Base-by-base conservation (phyloP, 306 rosid genomes). In the Prunus persica region DNA sequence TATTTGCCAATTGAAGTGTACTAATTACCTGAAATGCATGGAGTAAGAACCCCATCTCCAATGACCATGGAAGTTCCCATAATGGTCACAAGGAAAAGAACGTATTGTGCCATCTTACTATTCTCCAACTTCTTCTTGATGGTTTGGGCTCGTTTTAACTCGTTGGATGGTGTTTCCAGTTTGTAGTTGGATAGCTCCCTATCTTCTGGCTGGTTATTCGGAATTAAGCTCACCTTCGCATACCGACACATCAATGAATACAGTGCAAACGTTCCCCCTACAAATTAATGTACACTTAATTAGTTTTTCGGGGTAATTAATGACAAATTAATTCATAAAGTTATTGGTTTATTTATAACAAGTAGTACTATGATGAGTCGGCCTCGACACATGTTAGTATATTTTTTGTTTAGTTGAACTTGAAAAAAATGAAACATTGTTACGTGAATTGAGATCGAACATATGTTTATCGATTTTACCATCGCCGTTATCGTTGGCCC, bases 21-120 rank as follows among this genome's bases (percentile, higher is more conserved):
- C 38, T 32, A 43, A 14, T 78, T 27, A 88, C 97, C 97, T 67
- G 98, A 91, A 68, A 91, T 93, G 28, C 86, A 82, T 18, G 98
- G 98, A 72, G 97, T 92, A 22, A 92, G 96, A 85, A 90, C 73
- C 8, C 97, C 97, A 38, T 92, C 97, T 77, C 97, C 95, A 18
- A 91, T 91, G 24, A 88, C 97, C 97, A 89, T 88, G 43, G 93
- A 77, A 77, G 97, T 91, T 41, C 93, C 95, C 82, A 81, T 60
- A 71, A 88, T 79, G 71, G 97, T 80, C 25, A 88, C 56, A 55
- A 86, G 60, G 43, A 91, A 46, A 43, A 91, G 90, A 27, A 77
- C 3, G 75, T 83, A 27, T 49, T 82, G 34, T 0, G 85, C 86
- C 81, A 60, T 8, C 45, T 70, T 64, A 61, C 86, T 88, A 0